Percentiles rank a stretch among this genome's conserved stretches.
Conservation (phyloP, 768 basidiomycete genomes). For the Phanerodontia chrysosporium region DNA sequence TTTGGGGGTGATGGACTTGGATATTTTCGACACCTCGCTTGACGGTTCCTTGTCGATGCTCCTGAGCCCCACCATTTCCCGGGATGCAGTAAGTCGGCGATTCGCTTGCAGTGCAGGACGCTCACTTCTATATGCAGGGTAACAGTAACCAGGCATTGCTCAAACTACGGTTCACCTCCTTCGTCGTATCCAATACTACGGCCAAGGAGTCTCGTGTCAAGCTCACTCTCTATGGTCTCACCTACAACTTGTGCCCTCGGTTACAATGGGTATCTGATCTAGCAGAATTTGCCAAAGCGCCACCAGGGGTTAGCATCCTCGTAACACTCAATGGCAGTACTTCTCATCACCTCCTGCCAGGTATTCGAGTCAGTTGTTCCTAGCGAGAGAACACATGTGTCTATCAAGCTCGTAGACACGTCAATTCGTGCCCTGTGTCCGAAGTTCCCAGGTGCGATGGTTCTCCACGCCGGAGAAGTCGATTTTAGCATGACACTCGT, state of each 20-base stretch:
- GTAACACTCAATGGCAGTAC: background rate
- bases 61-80: conserved; percentile 52
- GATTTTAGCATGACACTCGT: conserved; percentile 64
- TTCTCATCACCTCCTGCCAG: conserved; percentile 30
- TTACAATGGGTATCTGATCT: conserved; percentile 61
- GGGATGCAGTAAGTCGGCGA: conserved; percentile 51
- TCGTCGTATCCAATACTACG: conserved; percentile 50
- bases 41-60: conserved; percentile 33
- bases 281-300: conserved; percentile 65
- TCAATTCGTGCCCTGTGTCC: conserved; percentile 60
- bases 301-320: conserved; percentile 69
- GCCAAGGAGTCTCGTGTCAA: conserved; percentile 79
- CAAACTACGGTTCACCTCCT: conserved; percentile 64
- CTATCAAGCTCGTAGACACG: conserved; percentile 60
- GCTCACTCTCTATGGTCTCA: conserved; percentile 59
- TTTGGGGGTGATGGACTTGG: conserved; percentile 58
- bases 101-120: no score
- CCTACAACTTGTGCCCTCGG: conserved; percentile 58
- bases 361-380: conserved; percentile 93
- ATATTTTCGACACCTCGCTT: conserved; percentile 43
- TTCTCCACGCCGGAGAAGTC: conserved; percentile 59
- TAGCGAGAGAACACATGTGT: conserved; percentile 74
- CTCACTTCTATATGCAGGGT: conserved; percentile 14
- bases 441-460: conserved; percentile 58
- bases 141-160: conserved; percentile 44